Base-by-base conservation (phyloP, 352 stramenopile genomes). In the Pythium periplocum region DNA sequence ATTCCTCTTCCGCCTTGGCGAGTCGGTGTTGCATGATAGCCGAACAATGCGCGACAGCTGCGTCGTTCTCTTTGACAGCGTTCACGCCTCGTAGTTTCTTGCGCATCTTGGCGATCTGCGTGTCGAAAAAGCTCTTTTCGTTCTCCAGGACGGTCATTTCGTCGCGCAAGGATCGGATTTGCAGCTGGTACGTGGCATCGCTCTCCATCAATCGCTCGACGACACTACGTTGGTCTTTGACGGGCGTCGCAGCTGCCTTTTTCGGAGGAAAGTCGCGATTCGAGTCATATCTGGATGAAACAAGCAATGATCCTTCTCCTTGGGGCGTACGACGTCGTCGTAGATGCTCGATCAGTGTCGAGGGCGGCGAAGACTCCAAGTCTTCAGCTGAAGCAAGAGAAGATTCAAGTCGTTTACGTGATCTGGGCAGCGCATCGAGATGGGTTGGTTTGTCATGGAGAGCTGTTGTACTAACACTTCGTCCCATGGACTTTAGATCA, bases 1-100 rank as follows among this genome's bases (percentile, higher is more conserved):
- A 88, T 50, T 90, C 80, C 51, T 87, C 78, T 44, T 90, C 78
- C 0, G 75, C 75, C 51, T 90, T 90, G 6, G 71, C 69, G 32
- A 90, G 56, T 0, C 80, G 78, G 46, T 87, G 75, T 59, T 88
- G 77, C 75, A 90, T 84, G 53, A 90, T 81, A 4, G 80, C 73
- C 7, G 70, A 75, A 45, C 78, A 90, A 52, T 90, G 78, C 7
- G 80, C 80, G 3, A 90, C 78, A 1, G 80, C 80, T 2, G 84
- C 64, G 53, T 90, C 80, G 45, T 90, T 90, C 45, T 90, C 80
- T 11, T 78, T 75, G 33, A 90, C 80, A 17, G 80, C 80, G 32
- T 90, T 83, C 30, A 90, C 75, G 4, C 80, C 80, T 4, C 77
- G 75, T 6, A 90, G 45, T 31, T 67, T 74, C 38, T 71, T 78